phyloP scores from a whole-genome alignment of 2,329 filamentous ascomycete genomes.

The Fusarium domesticum region DNA sequence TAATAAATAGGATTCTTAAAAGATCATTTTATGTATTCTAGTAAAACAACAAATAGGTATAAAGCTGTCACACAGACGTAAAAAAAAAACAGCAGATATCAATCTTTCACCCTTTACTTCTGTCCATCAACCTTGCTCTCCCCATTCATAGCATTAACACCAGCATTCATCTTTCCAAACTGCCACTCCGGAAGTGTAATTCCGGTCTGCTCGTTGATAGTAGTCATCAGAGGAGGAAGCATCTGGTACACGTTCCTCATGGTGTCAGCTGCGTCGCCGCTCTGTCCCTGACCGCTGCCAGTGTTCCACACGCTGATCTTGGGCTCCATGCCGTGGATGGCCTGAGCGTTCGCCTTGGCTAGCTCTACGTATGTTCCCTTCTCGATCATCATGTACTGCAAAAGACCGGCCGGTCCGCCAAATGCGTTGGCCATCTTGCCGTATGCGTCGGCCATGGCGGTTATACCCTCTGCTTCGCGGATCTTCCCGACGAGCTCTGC shows the following conservation, averaged over 20 bases:
- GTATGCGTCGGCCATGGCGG: conserved; percentile 79
- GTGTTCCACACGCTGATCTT: conserved; percentile 94
- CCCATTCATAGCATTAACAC: conserved; percentile 32
- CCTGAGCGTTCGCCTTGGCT: conserved; percentile 72
- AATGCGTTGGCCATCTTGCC: conserved; percentile 67
- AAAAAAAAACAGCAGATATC: not conserved
- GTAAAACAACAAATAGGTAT: conserved; percentile 14
- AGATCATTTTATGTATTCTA: too few relatives aligned
- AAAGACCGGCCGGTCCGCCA: conserved; percentile 72
- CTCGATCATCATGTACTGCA: conserved; percentile 87
- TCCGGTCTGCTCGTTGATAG: conserved; percentile 86
- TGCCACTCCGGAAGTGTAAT: conserved; percentile 78
- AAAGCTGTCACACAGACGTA: conserved; percentile 9
- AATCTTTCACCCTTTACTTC: conserved; percentile 7
- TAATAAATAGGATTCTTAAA: too few relatives aligned
- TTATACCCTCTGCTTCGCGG: conserved; percentile 73
- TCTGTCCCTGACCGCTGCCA: conserved; percentile 48
- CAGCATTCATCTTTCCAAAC: conserved; percentile 48
- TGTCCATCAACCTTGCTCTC: conserved; percentile 25
- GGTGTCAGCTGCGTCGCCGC: conserved; percentile 51
- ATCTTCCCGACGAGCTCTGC: conserved; percentile 59
- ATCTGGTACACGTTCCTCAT: conserved; percentile 83
- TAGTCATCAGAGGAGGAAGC: conserved; percentile 76
- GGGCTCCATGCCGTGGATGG: conserved; percentile 73
- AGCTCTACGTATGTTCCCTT: conserved; percentile 74